phyloP scores from a whole-genome alignment of 805 yeast species.

The Yarrowia yakushimensis region DNA sequence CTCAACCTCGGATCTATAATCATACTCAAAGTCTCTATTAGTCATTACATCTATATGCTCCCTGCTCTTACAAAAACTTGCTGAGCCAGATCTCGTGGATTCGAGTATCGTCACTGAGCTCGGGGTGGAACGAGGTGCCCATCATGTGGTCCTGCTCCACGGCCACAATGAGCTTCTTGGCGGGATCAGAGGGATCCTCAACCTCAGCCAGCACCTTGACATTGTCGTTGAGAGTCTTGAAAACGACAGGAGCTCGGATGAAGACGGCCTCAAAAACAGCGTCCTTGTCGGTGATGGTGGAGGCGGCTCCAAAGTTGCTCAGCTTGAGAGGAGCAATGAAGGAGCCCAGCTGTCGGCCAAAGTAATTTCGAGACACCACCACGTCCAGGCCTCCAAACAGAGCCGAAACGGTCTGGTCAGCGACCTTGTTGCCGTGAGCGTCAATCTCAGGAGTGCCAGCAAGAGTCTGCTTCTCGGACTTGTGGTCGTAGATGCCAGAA shows the following conservation, averaged over 20 bases:
- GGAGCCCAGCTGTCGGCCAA: slow-evolving; percentile 72
- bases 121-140: slow-evolving; percentile 83
- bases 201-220: slow-evolving; percentile 27
- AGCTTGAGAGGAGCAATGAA: slow-evolving; percentile 50
- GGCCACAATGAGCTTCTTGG: slow-evolving; percentile 53
- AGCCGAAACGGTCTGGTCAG: slow-evolving; percentile 40
- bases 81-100: slow-evolving; percentile 70
- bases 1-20: no score
- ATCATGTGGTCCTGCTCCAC: slow-evolving; percentile 63
- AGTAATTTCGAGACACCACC: slow-evolving; percentile 65
- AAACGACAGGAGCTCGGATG: slow-evolving; percentile 74
- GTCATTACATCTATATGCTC: neutral
- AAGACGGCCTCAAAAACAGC: slow-evolving; percentile 47
- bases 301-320: slow-evolving; percentile 34
- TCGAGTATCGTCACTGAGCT: slow-evolving; percentile 53
- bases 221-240: slow-evolving; percentile 29
- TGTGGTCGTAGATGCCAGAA: slow-evolving; percentile 21
- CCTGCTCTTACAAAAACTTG: slow-evolving; percentile 38
- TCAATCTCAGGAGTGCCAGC: slow-evolving; percentile 40
- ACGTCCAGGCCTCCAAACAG: slow-evolving; percentile 64
- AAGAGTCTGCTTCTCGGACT: slow-evolving; percentile 46
- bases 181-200: slow-evolving; percentile 32
- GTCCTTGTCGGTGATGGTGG: slow-evolving; percentile 30
- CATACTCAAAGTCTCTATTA: no score
- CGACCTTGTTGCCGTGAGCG: slow-evolving; percentile 21